Evolutionary conservation across 306 rosid species (phyloP).

Genomic region (Rubus parviflorus): DNA sequence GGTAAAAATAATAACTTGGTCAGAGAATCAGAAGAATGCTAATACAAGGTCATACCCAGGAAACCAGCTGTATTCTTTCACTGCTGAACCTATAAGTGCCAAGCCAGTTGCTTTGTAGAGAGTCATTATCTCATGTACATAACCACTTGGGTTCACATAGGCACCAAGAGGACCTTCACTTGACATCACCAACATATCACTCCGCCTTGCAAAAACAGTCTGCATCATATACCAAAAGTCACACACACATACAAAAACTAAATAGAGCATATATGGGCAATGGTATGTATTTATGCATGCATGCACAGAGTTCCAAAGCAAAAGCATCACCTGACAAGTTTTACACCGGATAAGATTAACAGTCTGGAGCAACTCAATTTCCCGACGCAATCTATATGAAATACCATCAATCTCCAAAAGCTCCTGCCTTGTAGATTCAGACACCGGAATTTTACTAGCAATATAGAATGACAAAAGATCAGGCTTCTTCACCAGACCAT

Average conservation of each 20-base stretch:
- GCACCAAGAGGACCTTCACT: constrained; percentile 97
- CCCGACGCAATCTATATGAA: constrained; percentile 87
- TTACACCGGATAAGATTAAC: constrained; percentile 77
- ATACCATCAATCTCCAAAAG: constrained; percentile 90
- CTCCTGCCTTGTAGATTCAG: constrained; percentile 93
- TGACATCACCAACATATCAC: constrained; percentile 96
- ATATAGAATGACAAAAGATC: constrained; percentile 76
- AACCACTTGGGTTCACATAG: constrained; percentile 71
- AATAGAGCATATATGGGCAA: not conserved
- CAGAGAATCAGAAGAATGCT: constrained; percentile 14
- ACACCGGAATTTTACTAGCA: constrained; percentile 94
- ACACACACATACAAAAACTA: not conserved
- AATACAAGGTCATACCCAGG: constrained; percentile 74
- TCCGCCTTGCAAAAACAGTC: constrained; percentile 76
- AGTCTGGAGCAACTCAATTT: constrained; percentile 82
- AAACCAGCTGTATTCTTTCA: constrained; percentile 86
- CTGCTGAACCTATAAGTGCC: constrained; percentile 58
- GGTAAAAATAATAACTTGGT: not conserved
- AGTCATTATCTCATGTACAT: constrained; percentile 86
- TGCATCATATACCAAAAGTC: constrained; percentile 30
- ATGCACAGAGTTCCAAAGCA: constrained; percentile 12
- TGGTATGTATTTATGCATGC: constrained; percentile 4
- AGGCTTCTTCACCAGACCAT: constrained; percentile 76
- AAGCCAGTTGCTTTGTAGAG: constrained; percentile 73
- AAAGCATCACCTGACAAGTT: constrained; percentile 64